Evolutionary conservation across 805 yeast genomes (phyloP).

Genomic region (Henningerozyma blattae): DNA sequence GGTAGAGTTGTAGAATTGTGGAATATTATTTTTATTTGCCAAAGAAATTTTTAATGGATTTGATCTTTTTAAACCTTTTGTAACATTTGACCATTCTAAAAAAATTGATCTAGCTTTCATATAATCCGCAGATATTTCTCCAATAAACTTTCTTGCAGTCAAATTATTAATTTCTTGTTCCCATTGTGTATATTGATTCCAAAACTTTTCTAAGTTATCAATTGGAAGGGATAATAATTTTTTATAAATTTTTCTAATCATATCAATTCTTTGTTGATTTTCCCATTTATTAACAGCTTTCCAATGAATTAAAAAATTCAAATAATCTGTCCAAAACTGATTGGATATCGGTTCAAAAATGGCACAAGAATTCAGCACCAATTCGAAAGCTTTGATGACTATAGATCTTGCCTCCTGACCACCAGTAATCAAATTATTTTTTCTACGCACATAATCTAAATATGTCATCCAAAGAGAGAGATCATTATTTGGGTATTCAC

Average conservation of each 20-base stretch:
- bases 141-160: conserved; percentile 74
- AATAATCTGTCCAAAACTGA: conserved; percentile 67
- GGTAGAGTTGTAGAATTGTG: conserved; percentile 6
- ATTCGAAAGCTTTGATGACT: conserved; percentile 72
- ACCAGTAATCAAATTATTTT: conserved; percentile 58
- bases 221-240: conserved; percentile 67
- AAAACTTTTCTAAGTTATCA: conserved; percentile 57
- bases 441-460: conserved; percentile 61
- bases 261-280: conserved; percentile 66
- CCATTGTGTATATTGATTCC: conserved; percentile 75
- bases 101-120: conserved; percentile 77
- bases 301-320: conserved; percentile 70
- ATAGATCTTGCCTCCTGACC: conserved; percentile 69
- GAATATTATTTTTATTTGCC: conserved; percentile 19
- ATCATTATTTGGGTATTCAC: conserved; percentile 30
- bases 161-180: conserved; percentile 65
- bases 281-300: conserved; percentile 75
- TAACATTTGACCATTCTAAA: conserved; percentile 53
- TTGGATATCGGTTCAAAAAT: conserved; percentile 56
- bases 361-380: conserved; percentile 70
- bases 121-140: conserved; percentile 71
- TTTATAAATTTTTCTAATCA: conserved; percentile 61
- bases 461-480: conserved; percentile 69
- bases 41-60: conserved; percentile 16
- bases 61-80: conserved; percentile 37